Evolutionary conservation across 2,329 filamentous ascomycete genomes (phyloP), one percentile per base, ranked within the genome.

Genomic region (Aaosphaeria pasadenensis): DNA sequence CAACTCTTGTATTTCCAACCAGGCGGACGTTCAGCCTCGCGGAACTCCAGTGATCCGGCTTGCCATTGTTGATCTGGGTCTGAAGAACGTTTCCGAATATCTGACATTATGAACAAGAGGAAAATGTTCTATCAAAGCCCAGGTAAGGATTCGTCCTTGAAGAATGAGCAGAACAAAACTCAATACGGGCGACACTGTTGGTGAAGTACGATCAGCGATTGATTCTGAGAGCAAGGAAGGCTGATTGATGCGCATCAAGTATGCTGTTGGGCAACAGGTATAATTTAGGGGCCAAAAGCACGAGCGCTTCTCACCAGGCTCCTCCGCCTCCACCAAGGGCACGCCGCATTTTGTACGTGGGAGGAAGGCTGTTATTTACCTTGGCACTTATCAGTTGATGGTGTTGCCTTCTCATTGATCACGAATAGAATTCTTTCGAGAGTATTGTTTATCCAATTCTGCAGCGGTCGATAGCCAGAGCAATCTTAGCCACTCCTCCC

Each of bases 1-100:
- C 62, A 48, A 5, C 57, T 53, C 49, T 63, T 69, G 59, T 77
- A 76, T 58, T 65, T 74, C 73, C 74, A 76, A 46, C 71, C 70
- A 17, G 44, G 59, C 2, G 68, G 71, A 43, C 41, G 51, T 30
- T 55, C 49, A 17, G 47, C 30, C 11, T 46, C 46, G 24, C 28
- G 41, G 31, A 32, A 41, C 9, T 49, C 45, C 32, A 45, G 30
- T 6, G 35, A 9, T 11, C 47, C 49, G 29, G 7, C 39, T 46
- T 11, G 5, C 5, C 30, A 46, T 38, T 40, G 17, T 9, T 9
- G 7, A 28, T 40, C 39, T 36, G 33, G n/a, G 4, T 9, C 33
- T n/a, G 33, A 9, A n/a, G 33, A n/a, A 36, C 33, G 9, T 36
- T 36, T 36, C n/a, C 33, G 17, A 24, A 24, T 24, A 24, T 24